Evolutionary conservation across 768 basidiomycete species (phyloP).

Genomic region (Boletus rubroflammeus): DNA sequence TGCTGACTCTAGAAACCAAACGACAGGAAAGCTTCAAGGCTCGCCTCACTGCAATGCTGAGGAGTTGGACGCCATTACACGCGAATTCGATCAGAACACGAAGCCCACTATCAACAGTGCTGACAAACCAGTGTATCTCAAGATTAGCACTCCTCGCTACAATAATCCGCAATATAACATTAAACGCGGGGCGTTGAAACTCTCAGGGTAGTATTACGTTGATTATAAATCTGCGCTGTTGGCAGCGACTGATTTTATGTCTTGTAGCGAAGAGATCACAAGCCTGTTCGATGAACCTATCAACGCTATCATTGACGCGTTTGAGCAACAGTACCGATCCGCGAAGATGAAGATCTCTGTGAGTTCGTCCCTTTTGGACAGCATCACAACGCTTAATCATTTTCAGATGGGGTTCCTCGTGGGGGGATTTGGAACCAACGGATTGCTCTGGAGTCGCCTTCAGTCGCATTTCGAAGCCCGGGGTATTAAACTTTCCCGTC

Average conservation of each 20-base stretch:
- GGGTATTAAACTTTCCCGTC: constrained; percentile 4
- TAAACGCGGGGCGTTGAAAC: constrained; percentile 1
- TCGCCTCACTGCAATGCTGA: not conserved
- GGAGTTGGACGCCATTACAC: not conserved
- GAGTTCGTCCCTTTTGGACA: not conserved
- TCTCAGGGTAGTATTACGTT: constrained; percentile 2
- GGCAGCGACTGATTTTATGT: not conserved
- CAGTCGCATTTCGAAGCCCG: not conserved
- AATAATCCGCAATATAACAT: constrained; percentile 3
- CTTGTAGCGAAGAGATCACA: constrained; percentile 2
- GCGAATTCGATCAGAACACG: constrained; percentile 6
- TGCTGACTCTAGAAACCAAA: not conserved
- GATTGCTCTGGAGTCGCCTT: constrained; percentile 4
- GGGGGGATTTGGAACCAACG: constrained; percentile 5
- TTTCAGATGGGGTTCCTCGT: constrained; percentile 10
- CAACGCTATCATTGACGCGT: constrained; percentile 10
- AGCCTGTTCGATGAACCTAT: constrained; percentile 6
- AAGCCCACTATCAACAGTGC: not conserved
- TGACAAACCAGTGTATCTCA: constrained; percentile 1
- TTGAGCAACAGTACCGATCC: constrained; percentile 4
- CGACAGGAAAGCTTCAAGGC: constrained; percentile 7
- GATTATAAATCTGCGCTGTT: not conserved
- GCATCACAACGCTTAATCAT: not conserved
- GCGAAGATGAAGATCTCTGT: not conserved
- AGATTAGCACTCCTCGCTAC: not conserved